phyloP scores from a whole-genome alignment of 768 basidiomycete species.

The Neoboletus subvelutipes region DNA sequence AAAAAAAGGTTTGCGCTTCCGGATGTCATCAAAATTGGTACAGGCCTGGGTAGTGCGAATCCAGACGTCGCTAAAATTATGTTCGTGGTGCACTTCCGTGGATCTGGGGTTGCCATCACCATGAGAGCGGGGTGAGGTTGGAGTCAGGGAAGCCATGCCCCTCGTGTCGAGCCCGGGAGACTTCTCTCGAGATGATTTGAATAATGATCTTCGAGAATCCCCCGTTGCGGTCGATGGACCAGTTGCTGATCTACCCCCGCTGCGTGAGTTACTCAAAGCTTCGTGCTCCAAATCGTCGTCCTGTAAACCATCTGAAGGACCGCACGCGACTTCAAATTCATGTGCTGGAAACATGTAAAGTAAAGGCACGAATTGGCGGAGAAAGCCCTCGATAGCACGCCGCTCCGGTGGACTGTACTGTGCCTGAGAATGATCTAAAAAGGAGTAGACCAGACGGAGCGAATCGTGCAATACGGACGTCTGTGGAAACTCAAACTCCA shows the following conservation, averaged over 20 bases:
- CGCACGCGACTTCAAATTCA: conserved; percentile 65
- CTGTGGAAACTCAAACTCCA: conserved; percentile 78
- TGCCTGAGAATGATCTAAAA: conserved; percentile 82
- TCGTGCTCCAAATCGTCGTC: conserved; percentile 36
- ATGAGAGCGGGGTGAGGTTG: conserved; percentile 10
- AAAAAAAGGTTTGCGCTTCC: conserved; percentile 68
- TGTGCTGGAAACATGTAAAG: conserved; percentile 69
- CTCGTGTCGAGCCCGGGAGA: conserved; percentile 32
- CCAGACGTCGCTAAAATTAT: conserved; percentile 52
- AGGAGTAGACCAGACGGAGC: conserved; percentile 86
- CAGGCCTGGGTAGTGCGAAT: conserved; percentile 41
- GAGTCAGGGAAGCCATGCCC: conserved; percentile 33
- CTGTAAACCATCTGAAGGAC: conserved; percentile 50
- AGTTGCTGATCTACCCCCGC: conserved; percentile 46
- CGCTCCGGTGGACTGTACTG: conserved; percentile 77
- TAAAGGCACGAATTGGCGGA: conserved; percentile 80
- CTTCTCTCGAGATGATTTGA: conserved; percentile 70
- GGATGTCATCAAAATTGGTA: conserved; percentile 27
- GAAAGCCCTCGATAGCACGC: conserved; percentile 78
- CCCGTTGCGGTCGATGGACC: conserved; percentile 55
- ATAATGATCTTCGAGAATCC: conserved; percentile 78
- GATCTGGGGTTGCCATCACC: conserved; percentile 2
- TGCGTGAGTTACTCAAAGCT: conserved; percentile 13
- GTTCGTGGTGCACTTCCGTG: background rate
- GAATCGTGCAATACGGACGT: conserved; percentile 81